These are phyloP conservation scores for Fomitiporia mediterranea DNA, from an alignment of 1,284 basidiomycete species.

Conservation along the genomic window DNA sequence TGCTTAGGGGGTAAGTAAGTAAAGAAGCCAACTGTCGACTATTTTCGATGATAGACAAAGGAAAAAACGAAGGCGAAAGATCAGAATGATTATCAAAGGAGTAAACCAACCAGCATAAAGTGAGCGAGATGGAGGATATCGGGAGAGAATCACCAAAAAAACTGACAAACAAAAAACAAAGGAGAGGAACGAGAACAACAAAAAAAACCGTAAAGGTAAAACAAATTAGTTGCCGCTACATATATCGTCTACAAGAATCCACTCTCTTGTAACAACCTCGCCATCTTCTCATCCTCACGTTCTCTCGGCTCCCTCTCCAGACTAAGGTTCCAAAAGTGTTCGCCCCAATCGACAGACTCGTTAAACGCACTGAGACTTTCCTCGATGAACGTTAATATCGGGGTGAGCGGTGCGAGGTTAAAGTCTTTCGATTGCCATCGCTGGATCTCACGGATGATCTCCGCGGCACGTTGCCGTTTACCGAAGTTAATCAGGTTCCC, in stretches of 20 bases:
- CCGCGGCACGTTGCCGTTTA: constrained; percentile 90
- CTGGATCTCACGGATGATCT: constrained; percentile 95
- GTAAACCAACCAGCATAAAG: background rate
- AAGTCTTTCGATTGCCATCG: constrained; percentile 91
- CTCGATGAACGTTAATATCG: constrained; percentile 74
- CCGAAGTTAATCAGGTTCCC: constrained; percentile 91
- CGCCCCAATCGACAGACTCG: constrained; percentile 43
- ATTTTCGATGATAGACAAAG: constrained; percentile 5
- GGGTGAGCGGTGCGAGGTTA: constrained; percentile 71
- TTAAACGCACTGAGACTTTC: constrained; percentile 68
- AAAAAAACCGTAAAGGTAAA: background rate
- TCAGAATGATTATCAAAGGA: background rate
- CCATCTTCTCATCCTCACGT: constrained; percentile 92
- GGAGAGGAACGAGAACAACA: background rate
- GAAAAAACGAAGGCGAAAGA: background rate
- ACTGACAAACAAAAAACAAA: background rate
- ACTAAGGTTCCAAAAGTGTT: constrained; percentile 83
- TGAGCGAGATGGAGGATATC: background rate
- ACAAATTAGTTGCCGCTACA: no score
- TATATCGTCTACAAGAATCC: constrained; percentile 60
- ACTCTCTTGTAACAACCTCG: constrained; percentile 75
- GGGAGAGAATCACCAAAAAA: background rate
- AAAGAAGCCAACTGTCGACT: no score
- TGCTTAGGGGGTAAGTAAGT: background rate
- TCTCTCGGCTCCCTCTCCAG: constrained; percentile 88